Evolutionary conservation across 140 eudicot genomes (phyloP), one percentile per base, ranked within the genome.

Genomic region (Ambrosia hybrid): DNA sequence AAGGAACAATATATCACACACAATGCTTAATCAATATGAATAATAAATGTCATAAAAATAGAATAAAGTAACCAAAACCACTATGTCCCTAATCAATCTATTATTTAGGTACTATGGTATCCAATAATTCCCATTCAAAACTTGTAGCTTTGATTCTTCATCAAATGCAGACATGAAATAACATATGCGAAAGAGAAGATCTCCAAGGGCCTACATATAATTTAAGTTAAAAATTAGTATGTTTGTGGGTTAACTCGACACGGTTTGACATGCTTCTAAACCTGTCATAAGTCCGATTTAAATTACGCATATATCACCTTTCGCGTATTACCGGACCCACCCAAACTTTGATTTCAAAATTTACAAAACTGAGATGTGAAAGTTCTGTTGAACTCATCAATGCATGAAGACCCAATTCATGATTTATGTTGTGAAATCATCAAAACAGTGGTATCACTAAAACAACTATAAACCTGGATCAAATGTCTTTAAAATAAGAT

Each of bases 231-330:
- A 1, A 61, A 5, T 73, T 68, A 70, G 72, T 12, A 65, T 8
- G 13, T 64, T 64, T 9, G 9, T 7, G 37, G 5, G 45, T 36
- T 11, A 62, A 36, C 8, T 4, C 41, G 4, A 30, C 12, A 10
- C 9, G 1, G 0, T 37, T 62, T 34, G 12, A 57, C 38, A 55
- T 8, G 26, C 6, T 39, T 4, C 45, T 8, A 2, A 39, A 6
- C 45, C 4, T 4, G 0, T 8, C 45, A 39, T 5, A 59, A 56
- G 66, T 21, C 15, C 14, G 73, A 11, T 8, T 68, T 30, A 33
- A 76, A 89, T 83, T 82, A 95, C 99, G 97, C 97, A 95, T 39
- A 95, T 88, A 70, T 95, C 99, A 45, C 91, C 99, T 81, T 91
- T 91, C 99, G 53, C 77, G 88, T 76, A 91, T 88, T 41, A 91